A percentile compares a stretch with the other conserved stretches of the same genome.
Conservation (phyloP, 1,284 basidiomycete species). For the Neonothopanus nambi region DNA sequence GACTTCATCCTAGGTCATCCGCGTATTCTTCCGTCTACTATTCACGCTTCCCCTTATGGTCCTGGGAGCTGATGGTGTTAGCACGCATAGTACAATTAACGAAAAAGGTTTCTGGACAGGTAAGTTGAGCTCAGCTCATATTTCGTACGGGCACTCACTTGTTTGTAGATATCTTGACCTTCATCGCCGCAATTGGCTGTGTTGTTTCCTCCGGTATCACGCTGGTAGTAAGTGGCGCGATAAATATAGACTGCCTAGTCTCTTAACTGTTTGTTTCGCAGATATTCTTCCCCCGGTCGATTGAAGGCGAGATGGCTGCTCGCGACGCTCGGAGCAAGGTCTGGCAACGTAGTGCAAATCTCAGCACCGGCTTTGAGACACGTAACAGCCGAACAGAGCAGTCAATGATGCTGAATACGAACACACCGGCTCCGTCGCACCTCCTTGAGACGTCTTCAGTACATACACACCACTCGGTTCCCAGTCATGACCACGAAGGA, state of each 20-base stretch:
- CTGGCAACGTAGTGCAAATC: background rate
- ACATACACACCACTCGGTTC: slow-evolving; percentile 2
- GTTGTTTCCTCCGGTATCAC: slow-evolving; percentile 71
- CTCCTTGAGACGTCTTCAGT: slow-evolving; percentile 4
- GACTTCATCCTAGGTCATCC: slow-evolving; percentile 50
- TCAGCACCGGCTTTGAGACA: background rate
- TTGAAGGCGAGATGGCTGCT: slow-evolving; percentile 57
- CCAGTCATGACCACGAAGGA: background rate
- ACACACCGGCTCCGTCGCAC: background rate
- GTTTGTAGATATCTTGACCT: slow-evolving; percentile 54
- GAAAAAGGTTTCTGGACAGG: slow-evolving; percentile 55
- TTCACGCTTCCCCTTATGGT: slow-evolving; percentile 64
- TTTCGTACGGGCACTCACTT: background rate
- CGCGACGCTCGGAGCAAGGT: slow-evolving; percentile 37
- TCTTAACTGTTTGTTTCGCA: slow-evolving; percentile 24
- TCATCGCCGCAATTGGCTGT: slow-evolving; percentile 59
- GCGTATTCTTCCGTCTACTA: slow-evolving; percentile 68
- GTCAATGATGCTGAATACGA: background rate
- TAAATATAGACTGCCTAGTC: background rate
- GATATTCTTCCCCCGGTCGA: slow-evolving; percentile 80
- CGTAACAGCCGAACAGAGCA: background rate
- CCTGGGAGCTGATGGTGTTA: slow-evolving; percentile 66
- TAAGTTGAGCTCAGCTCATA: slow-evolving; percentile 20
- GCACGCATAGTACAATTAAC: slow-evolving; percentile 62
- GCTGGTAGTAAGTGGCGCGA: slow-evolving; percentile 53